Evolutionary conservation across 2,329 filamentous ascomycete genomes (phyloP), one percentile per base, ranked within the genome.

Genomic region (Trichoderma koningii): DNA sequence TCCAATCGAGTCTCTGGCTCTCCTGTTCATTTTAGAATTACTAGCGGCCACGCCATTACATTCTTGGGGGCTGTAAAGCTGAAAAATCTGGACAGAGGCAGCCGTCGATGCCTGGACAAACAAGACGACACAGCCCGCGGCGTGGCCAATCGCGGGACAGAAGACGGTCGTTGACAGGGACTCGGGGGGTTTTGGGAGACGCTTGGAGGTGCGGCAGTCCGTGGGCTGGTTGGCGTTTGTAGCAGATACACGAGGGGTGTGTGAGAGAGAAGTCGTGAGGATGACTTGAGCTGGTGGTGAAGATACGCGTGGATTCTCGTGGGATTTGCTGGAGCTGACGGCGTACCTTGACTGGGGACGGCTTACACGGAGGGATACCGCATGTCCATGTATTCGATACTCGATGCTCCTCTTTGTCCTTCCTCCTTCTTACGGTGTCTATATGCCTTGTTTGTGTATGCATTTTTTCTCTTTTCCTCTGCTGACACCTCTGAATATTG

Each of bases 81-180:
- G 10, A 14, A 38, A 38, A 38, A 38, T 10, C 10, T 30, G 30
- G 34, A 38, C 10, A 26, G 52, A 66, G 64, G 64, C 64, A 55
- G 28, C 64, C 55, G 45, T 65, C 55, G 63, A 55, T 65, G 66
- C 63, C 66, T 67, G 53, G 66, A 53, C 56, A 48, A 51, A 63
- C 55, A 57, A 38, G 12, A 59, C 51, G 63, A 52, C 66, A 66
- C 66, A 50, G 56, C 63, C 64, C 30, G 53, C 30, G 45, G 44
- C 34, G 55, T 28, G 50, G 60, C 66, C 66, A 67, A 67, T 67
- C 59, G 50, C 28, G 26, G 66, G 47, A 30, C 50, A n/a, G 26
- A 34, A 52, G 50, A 52, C 50, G 50, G 19, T 28, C 34, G 34
- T 38, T 38, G 34, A 38, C 34, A 38, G 5, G 34, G 34, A 14